These are phyloP conservation scores for Botryosphaeria agaves DNA, from an alignment of 2,329 filamentous ascomycete species.

Conservation along the genomic window DNA sequence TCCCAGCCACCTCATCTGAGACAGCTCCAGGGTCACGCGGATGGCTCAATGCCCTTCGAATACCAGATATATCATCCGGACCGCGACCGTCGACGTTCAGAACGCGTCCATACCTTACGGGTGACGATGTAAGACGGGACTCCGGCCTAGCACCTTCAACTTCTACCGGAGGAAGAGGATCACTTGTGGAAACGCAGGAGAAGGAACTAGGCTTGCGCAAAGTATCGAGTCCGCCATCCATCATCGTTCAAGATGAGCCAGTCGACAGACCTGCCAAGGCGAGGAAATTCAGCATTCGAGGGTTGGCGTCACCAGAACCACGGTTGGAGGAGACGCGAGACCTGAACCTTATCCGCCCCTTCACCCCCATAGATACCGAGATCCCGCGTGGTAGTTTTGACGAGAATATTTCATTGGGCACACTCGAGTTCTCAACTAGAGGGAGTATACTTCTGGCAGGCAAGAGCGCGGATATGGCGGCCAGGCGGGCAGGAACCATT, in stretches of 20 bases:
- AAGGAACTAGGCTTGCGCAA: slow-evolving; percentile 13
- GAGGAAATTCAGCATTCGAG: background rate
- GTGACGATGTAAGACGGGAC: slow-evolving; percentile 15
- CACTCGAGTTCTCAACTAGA: slow-evolving; percentile 40
- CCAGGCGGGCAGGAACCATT: background rate
- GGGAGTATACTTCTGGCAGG: slow-evolving; percentile 41
- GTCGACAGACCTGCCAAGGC: background rate
- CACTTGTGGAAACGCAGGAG: slow-evolving; percentile 3
- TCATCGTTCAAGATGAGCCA: slow-evolving; percentile 25
- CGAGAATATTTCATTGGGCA: slow-evolving; percentile 29
- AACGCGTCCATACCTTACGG: background rate
- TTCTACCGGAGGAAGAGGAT: slow-evolving; percentile 6
- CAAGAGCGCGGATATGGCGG: slow-evolving; percentile 16
- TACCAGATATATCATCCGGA: background rate
- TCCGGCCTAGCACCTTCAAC: slow-evolving; percentile 14
- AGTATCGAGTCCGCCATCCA: slow-evolving; percentile 25
- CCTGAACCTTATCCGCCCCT: slow-evolving; percentile 10
- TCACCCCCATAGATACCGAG: slow-evolving; percentile 33
- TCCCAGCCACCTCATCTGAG: too few relatives aligned
- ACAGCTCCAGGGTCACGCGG: too few relatives aligned
- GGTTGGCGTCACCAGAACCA: background rate
- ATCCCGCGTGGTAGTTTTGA: slow-evolving; percentile 38
- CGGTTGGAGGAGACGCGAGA: background rate
- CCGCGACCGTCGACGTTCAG: background rate
- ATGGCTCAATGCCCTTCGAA: background rate